Percentiles rank a stretch among this genome's conserved stretches.
Evolutionary conservation across 2,329 filamentous ascomycete genomes (phyloP).

Genomic region (Fusarium sp.): DNA sequence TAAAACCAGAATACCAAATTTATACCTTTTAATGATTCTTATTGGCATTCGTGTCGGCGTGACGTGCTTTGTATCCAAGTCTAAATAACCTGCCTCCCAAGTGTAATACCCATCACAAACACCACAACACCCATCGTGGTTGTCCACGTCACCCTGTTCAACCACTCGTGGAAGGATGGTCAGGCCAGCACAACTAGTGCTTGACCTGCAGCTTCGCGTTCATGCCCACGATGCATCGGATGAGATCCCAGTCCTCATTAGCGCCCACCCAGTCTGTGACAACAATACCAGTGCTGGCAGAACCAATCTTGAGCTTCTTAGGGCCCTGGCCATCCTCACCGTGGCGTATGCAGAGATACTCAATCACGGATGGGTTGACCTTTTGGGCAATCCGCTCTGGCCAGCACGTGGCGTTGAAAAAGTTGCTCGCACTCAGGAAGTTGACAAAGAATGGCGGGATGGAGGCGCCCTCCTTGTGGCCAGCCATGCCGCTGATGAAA

Average conservation of each 20-base stretch:
- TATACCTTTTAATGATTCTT: neutral
- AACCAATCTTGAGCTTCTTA: conserved; percentile 62
- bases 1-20: neutral
- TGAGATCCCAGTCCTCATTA: conserved; percentile 87
- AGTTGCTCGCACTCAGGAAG: conserved; percentile 90
- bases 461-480: conserved; percentile 42
- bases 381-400: conserved; percentile 88
- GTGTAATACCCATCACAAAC: conserved; percentile 6
- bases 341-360: conserved; percentile 67
- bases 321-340: conserved; percentile 60
- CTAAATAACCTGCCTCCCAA: neutral
- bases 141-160: neutral
- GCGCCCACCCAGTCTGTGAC: conserved; percentile 94
- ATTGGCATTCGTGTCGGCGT: neutral
- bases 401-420: conserved; percentile 92
- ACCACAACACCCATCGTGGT: neutral
- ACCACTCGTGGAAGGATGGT: neutral
- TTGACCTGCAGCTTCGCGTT: conserved; percentile 72
- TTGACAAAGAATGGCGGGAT: conserved; percentile 80
- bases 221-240: conserved; percentile 88
- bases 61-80: conserved; percentile 3
- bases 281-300: conserved; percentile 84
- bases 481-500: conserved; percentile 52
- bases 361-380: conserved; percentile 78
- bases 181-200: conserved; percentile 41